A percentile compares a stretch with the other conserved stretches of the same genome.
Evolutionary conservation across 768 basidiomycete genomes (phyloP).

Genomic region (Mycena maculata): DNA sequence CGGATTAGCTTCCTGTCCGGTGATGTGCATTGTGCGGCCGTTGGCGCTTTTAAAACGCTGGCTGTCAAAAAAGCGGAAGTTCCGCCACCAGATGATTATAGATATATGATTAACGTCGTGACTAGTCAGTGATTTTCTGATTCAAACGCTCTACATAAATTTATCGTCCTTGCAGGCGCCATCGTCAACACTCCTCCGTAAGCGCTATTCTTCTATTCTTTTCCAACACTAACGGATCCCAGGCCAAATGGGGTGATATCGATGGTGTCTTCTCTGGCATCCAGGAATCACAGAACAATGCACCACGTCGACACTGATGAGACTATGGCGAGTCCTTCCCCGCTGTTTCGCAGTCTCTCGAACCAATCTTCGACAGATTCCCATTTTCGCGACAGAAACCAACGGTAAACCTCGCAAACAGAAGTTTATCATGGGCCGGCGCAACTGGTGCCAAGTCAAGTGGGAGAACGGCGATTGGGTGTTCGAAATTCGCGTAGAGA

Average conservation of each 20-base stretch:
- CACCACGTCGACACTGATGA: slow-evolving; percentile 89
- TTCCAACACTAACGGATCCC: slow-evolving; percentile 3
- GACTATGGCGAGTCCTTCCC: slow-evolving; percentile 67
- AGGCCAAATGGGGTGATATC: slow-evolving; percentile 80
- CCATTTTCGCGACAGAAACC: slow-evolving; percentile 81
- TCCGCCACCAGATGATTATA: slow-evolving; percentile 69
- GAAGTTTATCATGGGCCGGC: slow-evolving; percentile 85
- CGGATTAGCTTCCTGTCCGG: slow-evolving; percentile 91
- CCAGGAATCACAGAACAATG: slow-evolving; percentile 87
- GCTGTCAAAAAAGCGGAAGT: slow-evolving; percentile 61
- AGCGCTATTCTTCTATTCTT: slow-evolving; percentile 42
- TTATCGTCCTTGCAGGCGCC: slow-evolving; percentile 62
- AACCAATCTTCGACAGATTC: slow-evolving; percentile 59
- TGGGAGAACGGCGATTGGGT: slow-evolving; percentile 70
- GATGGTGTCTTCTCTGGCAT: slow-evolving; percentile 84
- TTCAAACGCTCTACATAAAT: background rate
- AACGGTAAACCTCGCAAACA: slow-evolving; percentile 81
- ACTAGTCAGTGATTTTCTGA: slow-evolving; percentile 64
- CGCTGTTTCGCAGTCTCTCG: background rate
- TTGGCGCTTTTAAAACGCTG: slow-evolving; percentile 81
- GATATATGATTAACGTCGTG: slow-evolving; percentile 93
- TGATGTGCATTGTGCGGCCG: slow-evolving; percentile 93
- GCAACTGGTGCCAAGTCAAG: slow-evolving; percentile 87
- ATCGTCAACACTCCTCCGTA: slow-evolving; percentile 96
- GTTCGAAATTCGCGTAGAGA: slow-evolving; percentile 91